Evolutionary conservation across 2,329 filamentous ascomycete species (phyloP), one percentile per base, ranked within the genome.

Genomic region (Grosmannia clavigera): DNA sequence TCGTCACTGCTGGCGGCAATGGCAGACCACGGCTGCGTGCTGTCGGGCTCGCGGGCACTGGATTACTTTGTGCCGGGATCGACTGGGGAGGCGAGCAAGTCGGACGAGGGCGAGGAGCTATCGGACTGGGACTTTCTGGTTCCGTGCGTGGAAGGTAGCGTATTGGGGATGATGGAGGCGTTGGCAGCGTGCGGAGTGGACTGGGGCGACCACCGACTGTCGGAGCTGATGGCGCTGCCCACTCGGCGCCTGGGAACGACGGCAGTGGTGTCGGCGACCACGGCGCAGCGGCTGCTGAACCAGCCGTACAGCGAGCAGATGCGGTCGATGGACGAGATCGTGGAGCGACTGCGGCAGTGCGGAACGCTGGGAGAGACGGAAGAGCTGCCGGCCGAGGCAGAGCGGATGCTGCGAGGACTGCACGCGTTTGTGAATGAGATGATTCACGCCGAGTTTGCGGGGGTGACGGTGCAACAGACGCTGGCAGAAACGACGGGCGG

Each of bases 121-220:
- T 64, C 63, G 14, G 63, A 63, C 60, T 64, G 63, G 61, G 63
- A 64, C 40, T 64, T 64, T 51, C 27, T 63, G 9, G 63, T 64
- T 43, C 61, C 63, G 11, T 64, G 63, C 40, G 4, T 55, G 5
- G 16, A 19, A n/a, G 12, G 7, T 27, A 59, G 60, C 50, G 46
- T 56, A 22, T 25, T 54, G n/a, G 63, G 61, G 51, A 64, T 63
- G 63, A 63, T 64, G 63, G 58, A 52, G 16, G 58, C 63, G 9
- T 60, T 64, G 10, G 57, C 16, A 2, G 25, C 40, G 3, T 59
- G 58, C 27, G 61, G 63, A 3, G 63, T 64, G 5, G 19, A 43
- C 38, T 64, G 63, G 63, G 51, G 53, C 51, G 46, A 48, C 46
- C 43, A 60, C 7, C 51, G 60, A 3, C 31, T 64, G 33, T 40